These are phyloP conservation scores for Hippophae tibetana DNA, from an alignment of 306 rosid species.

Conservation along the genomic window DNA sequence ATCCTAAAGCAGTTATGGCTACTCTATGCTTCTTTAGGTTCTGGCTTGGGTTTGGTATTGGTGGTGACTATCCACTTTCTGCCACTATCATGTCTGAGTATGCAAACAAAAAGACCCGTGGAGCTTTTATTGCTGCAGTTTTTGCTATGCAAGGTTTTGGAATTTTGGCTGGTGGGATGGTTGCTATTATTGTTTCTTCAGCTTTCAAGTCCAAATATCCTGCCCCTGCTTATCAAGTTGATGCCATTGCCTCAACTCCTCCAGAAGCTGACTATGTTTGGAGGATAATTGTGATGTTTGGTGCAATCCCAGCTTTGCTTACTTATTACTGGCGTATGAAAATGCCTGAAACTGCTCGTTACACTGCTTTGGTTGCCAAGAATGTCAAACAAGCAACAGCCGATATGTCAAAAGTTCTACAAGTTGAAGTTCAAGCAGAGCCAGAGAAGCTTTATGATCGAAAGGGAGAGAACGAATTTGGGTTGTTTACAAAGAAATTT, in stretches of 20 bases:
- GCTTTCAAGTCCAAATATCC: conserved; percentile 39
- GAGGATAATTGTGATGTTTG: conserved; percentile 74
- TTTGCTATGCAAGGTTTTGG: conserved; percentile 97
- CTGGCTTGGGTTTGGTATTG: conserved; percentile 92
- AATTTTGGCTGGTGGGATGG: conserved; percentile 64
- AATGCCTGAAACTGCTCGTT: conserved; percentile 92
- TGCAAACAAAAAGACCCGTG: conserved; percentile 75
- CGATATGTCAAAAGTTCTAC: conserved; percentile 72
- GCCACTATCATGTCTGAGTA: conserved; percentile 96
- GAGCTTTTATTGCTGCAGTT: conserved; percentile 85
- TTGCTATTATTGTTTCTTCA: conserved; percentile 59
- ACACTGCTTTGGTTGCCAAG: conserved; percentile 85
- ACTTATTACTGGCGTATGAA: conserved; percentile 79
- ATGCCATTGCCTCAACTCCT: conserved; percentile 41
- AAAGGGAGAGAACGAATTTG: conserved; percentile 37
- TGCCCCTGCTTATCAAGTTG: conserved; percentile 31
- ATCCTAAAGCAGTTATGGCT: conserved; percentile 42
- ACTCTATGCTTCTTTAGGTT: conserved; percentile 80
- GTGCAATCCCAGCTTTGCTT: conserved; percentile 64
- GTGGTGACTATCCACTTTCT: conserved; percentile 92
- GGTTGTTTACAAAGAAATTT: conserved; percentile 48
- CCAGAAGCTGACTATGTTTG: conserved; percentile 74
- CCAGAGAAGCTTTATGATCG: conserved; percentile 21
- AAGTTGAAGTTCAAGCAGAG: conserved; percentile 50
- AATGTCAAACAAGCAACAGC: conserved; percentile 58